Evolutionary conservation across 768 basidiomycete genomes (phyloP), one percentile per base, ranked within the genome.

Genomic region (Dioszegia hungarica): DNA sequence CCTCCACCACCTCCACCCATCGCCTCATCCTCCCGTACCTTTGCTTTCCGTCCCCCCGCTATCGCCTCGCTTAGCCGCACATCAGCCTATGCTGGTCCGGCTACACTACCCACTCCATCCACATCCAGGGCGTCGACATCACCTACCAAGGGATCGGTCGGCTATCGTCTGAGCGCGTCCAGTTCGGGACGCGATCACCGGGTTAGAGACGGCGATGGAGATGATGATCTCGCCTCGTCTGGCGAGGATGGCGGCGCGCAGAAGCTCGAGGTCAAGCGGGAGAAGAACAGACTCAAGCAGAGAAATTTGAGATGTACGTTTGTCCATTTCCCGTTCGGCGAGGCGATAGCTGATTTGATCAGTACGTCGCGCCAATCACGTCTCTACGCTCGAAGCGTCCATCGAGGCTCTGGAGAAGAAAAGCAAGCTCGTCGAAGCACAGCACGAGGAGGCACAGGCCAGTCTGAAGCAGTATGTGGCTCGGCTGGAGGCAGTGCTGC

Each of bases 231-330:
- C 17, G 31, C 20, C 3, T 34, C 47, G 20, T 51, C 39, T 6
- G 54, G 36, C 1, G 61, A 56, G 17, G 62, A 53, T 20, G 60
- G 31, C 3, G 62, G 60, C 44, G 61, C 63, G 52, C 44, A 57
- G 27, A 68, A 68, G 52, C 54, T 68, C 34, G 67, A 64, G 31
- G 40, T 60, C 12, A 61, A 61, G 27, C 20, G 67, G 27, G 63
- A 68, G 54, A 68, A 65, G 59, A 68, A 68, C 46, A 50, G 67
- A 25, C 61, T 68, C 45, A 68, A 68, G 51, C 67, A 68, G 43
- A 54, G 63, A 31, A 68, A 68, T 54, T 47, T 68, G 14, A 36
- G 67, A 37, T 45, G 67, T 68, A 48, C 61, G 67, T 62, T 19
- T 22, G 41, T 1, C 27, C 15, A 19, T 6, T 17, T 9, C n/a